Conservation (phyloP, 1,284 basidiomycete species). For the Irpex sp. region DNA sequence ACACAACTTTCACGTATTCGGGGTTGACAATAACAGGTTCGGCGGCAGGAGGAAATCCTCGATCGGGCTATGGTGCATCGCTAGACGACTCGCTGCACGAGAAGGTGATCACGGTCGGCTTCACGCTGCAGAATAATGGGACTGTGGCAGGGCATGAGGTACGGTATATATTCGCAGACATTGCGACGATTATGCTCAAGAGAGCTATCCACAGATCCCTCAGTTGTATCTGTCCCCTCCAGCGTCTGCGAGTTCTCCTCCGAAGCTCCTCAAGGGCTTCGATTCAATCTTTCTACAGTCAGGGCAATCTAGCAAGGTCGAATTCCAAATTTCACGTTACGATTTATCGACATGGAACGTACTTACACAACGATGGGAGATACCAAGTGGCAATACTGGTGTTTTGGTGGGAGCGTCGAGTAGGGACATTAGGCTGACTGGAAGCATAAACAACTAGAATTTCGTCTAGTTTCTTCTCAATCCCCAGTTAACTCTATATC, state of each 20-base stretch:
- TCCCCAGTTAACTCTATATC: too few relatives aligned
- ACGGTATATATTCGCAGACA: constrained; percentile 6
- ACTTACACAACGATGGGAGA: constrained; percentile 24
- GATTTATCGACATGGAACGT: constrained; percentile 40
- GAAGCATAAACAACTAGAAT: constrained; percentile 28
- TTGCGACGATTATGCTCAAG: constrained; percentile 3
- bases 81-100: constrained; percentile 44
- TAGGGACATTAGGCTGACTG: constrained; percentile 24
- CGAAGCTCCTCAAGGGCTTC: constrained; percentile 64
- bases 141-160: constrained; percentile 46
- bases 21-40: constrained; percentile 40
- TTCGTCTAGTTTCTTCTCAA: too few relatives aligned
- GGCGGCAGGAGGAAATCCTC: constrained; percentile 34
- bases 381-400: constrained; percentile 21
- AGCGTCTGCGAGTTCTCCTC: constrained; percentile 49
- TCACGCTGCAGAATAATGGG: constrained; percentile 44
- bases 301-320: constrained; percentile 43
- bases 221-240: constrained; percentile 50
- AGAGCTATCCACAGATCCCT: constrained; percentile 34
- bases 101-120: constrained; percentile 41
- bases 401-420: constrained; percentile 29
- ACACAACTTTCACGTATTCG: constrained; percentile 46
- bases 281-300: constrained; percentile 50
- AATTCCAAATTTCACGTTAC: constrained; percentile 59
- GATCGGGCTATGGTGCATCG: constrained; percentile 41